phyloP scores from a whole-genome alignment of 495 filamentous ascomycete genomes.

The Penicillium egyptiacum region DNA sequence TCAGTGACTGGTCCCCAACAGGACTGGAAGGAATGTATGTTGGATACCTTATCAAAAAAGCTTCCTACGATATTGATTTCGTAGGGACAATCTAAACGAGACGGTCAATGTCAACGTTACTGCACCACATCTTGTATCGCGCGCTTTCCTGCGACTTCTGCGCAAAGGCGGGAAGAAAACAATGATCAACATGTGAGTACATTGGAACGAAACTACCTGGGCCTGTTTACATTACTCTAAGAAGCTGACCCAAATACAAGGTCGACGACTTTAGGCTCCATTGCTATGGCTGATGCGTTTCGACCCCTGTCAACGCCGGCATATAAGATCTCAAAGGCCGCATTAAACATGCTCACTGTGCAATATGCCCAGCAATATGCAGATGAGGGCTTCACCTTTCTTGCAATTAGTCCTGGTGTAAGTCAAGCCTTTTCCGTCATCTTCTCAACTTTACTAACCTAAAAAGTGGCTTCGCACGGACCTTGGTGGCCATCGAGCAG shows the following conservation, averaged over 20 bases:
- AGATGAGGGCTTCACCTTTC: constrained; percentile 44
- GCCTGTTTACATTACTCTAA: background rate
- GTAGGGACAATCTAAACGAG: constrained; percentile 37
- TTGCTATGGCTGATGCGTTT: constrained; percentile 26
- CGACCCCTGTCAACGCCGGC: constrained; percentile 33
- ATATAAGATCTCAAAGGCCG: constrained; percentile 55
- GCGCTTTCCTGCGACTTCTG: constrained; percentile 47
- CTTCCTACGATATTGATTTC: background rate
- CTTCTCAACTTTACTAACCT: constrained; percentile 34
- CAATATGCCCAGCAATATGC: constrained; percentile 46
- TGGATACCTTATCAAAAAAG: background rate
- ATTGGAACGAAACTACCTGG: background rate
- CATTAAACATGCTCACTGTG: constrained; percentile 50
- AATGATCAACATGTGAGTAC: constrained; percentile 46
- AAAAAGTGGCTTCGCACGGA: constrained; percentile 52
- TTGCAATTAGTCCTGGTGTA: constrained; percentile 50
- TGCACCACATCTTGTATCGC: constrained; percentile 43
- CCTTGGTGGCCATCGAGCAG: constrained; percentile 42
- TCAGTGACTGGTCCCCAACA: constrained; percentile 20
- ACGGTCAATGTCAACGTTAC: constrained; percentile 48
- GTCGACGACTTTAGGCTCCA: constrained; percentile 47
- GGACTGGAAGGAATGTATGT: constrained; percentile 39
- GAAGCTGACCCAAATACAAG: constrained; percentile 11
- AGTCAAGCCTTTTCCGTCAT: constrained; percentile 15
- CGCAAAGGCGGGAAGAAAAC: constrained; percentile 46